Conservation (phyloP, 345 rosid species). For the Eutrema heterophyllum region DNA sequence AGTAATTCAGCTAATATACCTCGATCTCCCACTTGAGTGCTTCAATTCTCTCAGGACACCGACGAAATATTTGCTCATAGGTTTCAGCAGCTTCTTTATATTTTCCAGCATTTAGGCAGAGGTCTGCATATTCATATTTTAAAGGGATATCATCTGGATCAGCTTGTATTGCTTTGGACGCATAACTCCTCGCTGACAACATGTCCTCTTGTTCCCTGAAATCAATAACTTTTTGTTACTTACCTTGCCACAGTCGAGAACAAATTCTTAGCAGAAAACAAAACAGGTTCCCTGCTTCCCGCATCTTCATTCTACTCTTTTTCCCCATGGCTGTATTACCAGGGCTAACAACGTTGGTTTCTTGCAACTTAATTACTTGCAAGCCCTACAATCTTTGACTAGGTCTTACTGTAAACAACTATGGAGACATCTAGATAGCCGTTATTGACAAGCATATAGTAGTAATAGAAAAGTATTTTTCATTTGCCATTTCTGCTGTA, state of each 20-base stretch:
- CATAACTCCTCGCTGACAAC: slow-evolving; percentile 54
- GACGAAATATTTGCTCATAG: slow-evolving; percentile 58
- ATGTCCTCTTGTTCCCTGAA: slow-evolving; percentile 63
- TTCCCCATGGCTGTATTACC: background rate
- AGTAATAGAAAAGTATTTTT: background rate
- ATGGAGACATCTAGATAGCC: background rate
- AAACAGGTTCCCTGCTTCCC: background rate
- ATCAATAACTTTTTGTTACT: slow-evolving; percentile 6
- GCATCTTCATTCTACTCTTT: background rate
- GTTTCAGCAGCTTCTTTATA: slow-evolving; percentile 75
- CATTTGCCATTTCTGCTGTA: background rate
- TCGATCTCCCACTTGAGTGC: slow-evolving; percentile 54
- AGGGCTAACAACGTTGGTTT: background rate
- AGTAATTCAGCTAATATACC: slow-evolving; percentile 38
- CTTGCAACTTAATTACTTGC: background rate
- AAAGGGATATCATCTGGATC: slow-evolving; percentile 70
- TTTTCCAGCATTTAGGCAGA: slow-evolving; percentile 59
- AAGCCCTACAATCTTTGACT: background rate
- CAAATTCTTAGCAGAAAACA: background rate
- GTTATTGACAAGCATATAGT: slow-evolving; percentile 2
- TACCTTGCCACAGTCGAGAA: background rate
- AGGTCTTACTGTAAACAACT: background rate
- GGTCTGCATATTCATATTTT: slow-evolving; percentile 54
- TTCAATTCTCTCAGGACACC: slow-evolving; percentile 53
- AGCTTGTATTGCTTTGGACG: slow-evolving; percentile 73